Percentiles rank a stretch among this genome's conserved stretches.
These are phyloP conservation scores for Cubamyces lactineus DNA, from an alignment of 768 basidiomycete genomes.

Conservation along the genomic window DNA sequence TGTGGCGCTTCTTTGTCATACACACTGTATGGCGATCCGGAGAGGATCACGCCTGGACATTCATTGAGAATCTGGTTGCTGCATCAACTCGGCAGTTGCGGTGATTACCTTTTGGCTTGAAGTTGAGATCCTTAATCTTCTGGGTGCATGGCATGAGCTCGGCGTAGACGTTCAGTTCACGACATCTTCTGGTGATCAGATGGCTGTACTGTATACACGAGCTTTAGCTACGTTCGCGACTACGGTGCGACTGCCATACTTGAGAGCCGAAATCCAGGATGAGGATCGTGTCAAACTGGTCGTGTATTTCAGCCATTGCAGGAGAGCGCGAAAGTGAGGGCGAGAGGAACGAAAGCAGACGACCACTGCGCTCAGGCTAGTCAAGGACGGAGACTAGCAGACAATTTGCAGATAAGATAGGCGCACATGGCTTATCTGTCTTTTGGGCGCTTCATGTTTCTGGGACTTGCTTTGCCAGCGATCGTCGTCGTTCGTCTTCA, in stretches of 20 bases:
- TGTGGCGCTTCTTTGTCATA: slow-evolving; percentile 93
- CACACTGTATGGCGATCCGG: slow-evolving; percentile 97
- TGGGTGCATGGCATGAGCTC: slow-evolving; percentile 97
- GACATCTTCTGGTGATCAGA: slow-evolving; percentile 95
- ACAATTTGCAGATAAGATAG: slow-evolving; percentile 27
- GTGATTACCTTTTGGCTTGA: slow-evolving; percentile 87
- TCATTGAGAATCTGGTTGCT: background rate
- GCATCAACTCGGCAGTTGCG: background rate
- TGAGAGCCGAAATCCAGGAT: slow-evolving; percentile 98
- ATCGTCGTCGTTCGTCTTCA: too few species aligned
- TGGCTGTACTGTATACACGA: slow-evolving; percentile 79
- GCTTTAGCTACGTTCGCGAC: slow-evolving; percentile 17
- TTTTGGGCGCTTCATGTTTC: background rate
- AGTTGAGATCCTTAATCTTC: slow-evolving; percentile 81
- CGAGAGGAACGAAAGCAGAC: background rate
- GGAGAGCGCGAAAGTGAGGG: background rate
- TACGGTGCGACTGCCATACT: slow-evolving; percentile 46
- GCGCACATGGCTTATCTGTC: background rate
- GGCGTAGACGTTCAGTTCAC: slow-evolving; percentile 96
- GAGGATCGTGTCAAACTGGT: slow-evolving; percentile 93
- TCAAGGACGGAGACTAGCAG: background rate
- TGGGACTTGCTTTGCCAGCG: background rate
- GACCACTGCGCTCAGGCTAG: background rate
- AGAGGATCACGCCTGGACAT: slow-evolving; percentile 84
- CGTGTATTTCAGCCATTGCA: slow-evolving; percentile 85